Evolutionary conservation across 179 eudicot genomes (phyloP).

Genomic region (Pouteria campechiana): DNA sequence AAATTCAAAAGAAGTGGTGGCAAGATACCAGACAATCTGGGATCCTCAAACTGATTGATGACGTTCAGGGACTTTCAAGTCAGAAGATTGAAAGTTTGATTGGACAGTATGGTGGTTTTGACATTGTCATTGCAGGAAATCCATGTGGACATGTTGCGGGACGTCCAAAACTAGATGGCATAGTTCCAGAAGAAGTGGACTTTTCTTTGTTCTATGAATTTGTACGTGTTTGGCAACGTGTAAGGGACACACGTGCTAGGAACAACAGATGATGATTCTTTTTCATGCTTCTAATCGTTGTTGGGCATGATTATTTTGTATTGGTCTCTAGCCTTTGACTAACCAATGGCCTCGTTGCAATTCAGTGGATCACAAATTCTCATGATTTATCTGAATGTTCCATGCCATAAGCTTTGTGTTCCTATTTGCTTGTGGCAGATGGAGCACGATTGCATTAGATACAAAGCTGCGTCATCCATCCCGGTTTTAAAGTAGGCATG

Average conservation of each 20-base stretch:
- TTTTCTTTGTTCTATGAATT: slow-evolving; percentile 66
- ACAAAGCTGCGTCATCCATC: too few species aligned
- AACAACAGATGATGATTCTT: too few species aligned
- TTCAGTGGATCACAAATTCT: too few species aligned
- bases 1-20: slow-evolving; percentile 75
- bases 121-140: slow-evolving; percentile 63
- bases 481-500: too few species aligned
- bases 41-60: slow-evolving; percentile 66
- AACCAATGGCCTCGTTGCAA: too few species aligned
- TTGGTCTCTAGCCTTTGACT: too few species aligned
- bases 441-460: too few species aligned
- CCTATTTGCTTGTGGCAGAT: too few species aligned
- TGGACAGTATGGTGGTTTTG: slow-evolving; percentile 60
- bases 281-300: too few species aligned
- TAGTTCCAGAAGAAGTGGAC: slow-evolving; percentile 37
- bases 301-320: too few species aligned
- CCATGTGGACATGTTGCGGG: slow-evolving; percentile 36
- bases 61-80: slow-evolving; percentile 51
- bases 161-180: slow-evolving; percentile 12
- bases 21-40: slow-evolving; percentile 53
- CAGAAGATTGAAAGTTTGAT: slow-evolving; percentile 42
- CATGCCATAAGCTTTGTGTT: too few species aligned
- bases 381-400: too few species aligned
- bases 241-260: slow-evolving; percentile 41
- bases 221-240: slow-evolving; percentile 77